Evolutionary conservation across 345 rosid genomes (phyloP), one percentile per base, ranked within the genome.

Genomic region (Passiflora organensis): DNA sequence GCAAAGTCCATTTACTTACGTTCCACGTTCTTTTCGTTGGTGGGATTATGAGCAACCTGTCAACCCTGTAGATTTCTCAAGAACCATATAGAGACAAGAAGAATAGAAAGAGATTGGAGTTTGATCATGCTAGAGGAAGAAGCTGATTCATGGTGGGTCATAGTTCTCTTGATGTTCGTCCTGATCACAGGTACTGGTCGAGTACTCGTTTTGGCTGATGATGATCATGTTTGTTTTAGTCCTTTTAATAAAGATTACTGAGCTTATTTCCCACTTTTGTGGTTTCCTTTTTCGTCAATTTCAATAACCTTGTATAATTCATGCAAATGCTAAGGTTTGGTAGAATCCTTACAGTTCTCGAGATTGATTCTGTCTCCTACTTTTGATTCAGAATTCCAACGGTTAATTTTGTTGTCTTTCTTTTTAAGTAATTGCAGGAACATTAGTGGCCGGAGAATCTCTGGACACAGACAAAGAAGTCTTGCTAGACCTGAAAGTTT

Each of bases 381-480:
- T 28, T 28, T 28, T 28, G 8, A 28, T 28, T 8, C 34, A 28
- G 34, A 28, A 28, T 39, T 50, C 37, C 5, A 18, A 14, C 23
- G 52, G 2, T 25, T 39, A 18, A 22, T 48, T 38, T 10, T 34
- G 51, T 37, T 16, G 64, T 15, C 54, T 19, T 0, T 48, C 43
- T n/a, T 16, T 32, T 49, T 42, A 42, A 32, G 32, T n/a, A 38
- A 39, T 68, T 55, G 53, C 78, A 83, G 94, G 76, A 1, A 58
- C 58, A 46, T 52, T 54, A 10, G 96, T 83, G 1, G 51, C 71
- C 1, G 95, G 84, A 46, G 78, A 78, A 66, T 83, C 98, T 43
- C 77, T 91, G 19, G 83, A 76, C 2, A 74, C 70, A 9, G 98
- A 91, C 76, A 82, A 18, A 52, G 48, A 72, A 52, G 88, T 65